Evolutionary conservation across 2,329 filamentous ascomycete genomes (phyloP).

Genomic region (Hypoxylon sp.): DNA sequence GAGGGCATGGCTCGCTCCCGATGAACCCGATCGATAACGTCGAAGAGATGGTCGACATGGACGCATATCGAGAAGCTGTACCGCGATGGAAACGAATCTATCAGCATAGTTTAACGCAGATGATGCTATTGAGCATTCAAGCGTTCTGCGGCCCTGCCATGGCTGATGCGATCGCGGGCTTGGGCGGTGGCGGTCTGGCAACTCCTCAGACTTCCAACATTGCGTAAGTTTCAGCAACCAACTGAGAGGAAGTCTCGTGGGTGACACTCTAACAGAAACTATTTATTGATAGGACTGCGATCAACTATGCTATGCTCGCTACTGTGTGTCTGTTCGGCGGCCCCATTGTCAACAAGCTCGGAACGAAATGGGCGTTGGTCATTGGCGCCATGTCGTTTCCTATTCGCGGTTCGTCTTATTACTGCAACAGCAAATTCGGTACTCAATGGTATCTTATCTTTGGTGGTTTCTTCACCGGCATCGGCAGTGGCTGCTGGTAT

Average conservation of each 20-base stretch:
- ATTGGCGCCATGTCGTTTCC: constrained; percentile 60
- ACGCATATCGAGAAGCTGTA: constrained; percentile 46
- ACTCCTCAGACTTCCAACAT: constrained; percentile 61
- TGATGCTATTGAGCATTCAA: constrained; percentile 63
- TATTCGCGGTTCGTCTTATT: constrained; percentile 63
- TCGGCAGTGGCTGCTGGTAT: constrained; percentile 64
- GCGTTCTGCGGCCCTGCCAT: constrained; percentile 61
- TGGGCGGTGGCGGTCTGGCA: constrained; percentile 62
- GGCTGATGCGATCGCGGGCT: constrained; percentile 58
- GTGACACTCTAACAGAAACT: constrained; percentile 14
- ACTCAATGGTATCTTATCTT: constrained; percentile 63
- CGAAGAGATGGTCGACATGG: constrained; percentile 56
- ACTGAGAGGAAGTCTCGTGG: not conserved
- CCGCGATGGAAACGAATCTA: constrained; percentile 62
- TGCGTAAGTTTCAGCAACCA: constrained; percentile 49
- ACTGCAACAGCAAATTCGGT: constrained; percentile 64
- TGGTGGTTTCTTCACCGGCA: constrained; percentile 56
- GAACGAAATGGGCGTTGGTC: constrained; percentile 63
- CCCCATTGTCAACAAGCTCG: constrained; percentile 63
- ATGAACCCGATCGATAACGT: constrained; percentile 41
- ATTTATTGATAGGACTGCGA: constrained; percentile 35
- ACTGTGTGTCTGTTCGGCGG: constrained; percentile 60
- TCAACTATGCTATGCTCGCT: constrained; percentile 53
- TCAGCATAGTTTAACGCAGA: constrained; percentile 64
- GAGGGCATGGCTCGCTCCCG: constrained; percentile 41